A percentile compares a stretch with the other conserved stretches of the same genome.
phyloP scores from a whole-genome alignment of 2,329 filamentous ascomycete genomes.

The Juglanconis sp. region DNA sequence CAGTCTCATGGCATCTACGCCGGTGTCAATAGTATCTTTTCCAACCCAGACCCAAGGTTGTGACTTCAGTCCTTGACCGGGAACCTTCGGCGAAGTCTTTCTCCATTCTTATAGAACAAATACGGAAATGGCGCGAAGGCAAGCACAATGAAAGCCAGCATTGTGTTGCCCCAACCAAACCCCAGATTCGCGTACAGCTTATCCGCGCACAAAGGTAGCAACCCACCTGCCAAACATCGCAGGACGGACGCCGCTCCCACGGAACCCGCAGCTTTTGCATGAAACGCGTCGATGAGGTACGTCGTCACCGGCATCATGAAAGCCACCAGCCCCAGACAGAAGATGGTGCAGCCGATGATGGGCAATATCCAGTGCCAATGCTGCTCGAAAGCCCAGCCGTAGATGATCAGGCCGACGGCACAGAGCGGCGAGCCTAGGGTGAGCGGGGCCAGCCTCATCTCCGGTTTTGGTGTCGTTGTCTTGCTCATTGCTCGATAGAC shows the following conservation, averaged over 20 bases:
- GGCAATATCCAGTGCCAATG: constrained; percentile 6
- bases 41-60: not conserved
- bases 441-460: not conserved
- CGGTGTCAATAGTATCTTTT: not conserved
- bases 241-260: constrained; percentile 12
- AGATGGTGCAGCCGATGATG: constrained; percentile 1
- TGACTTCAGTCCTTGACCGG: not conserved
- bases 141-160: constrained; percentile 2
- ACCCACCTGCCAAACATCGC: not conserved
- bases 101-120: constrained; percentile 1
- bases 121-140: not conserved
- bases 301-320: constrained; percentile 10
- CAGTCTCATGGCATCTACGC: too few relatives aligned
- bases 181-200: not conserved
- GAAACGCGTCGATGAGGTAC: constrained; percentile 10
- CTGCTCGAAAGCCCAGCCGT: constrained; percentile 11
- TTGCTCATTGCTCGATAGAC: not conserved
- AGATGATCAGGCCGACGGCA: not conserved
- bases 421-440: not conserved
- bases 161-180: constrained; percentile 4
- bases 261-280: constrained; percentile 1
- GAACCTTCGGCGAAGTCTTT: not conserved
- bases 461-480: not conserved
- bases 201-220: constrained; percentile 5
- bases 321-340: not conserved